A percentile compares a stretch with the other conserved stretches of the same genome.
Conservation (phyloP, 2,329 filamentous ascomycete genomes). For the Penicillium palitans region DNA sequence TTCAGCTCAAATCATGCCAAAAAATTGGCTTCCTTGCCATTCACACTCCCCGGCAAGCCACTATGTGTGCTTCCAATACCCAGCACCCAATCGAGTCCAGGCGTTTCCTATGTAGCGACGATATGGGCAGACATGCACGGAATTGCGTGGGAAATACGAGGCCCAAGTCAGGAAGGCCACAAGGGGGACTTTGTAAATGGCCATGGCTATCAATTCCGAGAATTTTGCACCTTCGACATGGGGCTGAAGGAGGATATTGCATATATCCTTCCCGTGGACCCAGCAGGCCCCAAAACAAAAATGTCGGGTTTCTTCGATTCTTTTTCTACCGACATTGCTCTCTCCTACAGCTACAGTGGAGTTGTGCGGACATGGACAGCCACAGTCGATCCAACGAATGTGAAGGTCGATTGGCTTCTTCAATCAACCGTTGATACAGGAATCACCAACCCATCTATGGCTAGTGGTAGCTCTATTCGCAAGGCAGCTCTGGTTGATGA, state of each 20-base stretch:
- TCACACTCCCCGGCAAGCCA: constrained; percentile 66
- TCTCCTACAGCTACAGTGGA: constrained; percentile 77
- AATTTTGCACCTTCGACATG: constrained; percentile 72
- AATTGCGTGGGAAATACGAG: constrained; percentile 74
- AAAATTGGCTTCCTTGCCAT: constrained; percentile 60
- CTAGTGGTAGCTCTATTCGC: constrained; percentile 81
- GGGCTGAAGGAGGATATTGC: constrained; percentile 54
- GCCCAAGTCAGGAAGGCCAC: constrained; percentile 51
- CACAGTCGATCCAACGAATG: constrained; percentile 62
- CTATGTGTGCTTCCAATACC: constrained; percentile 76
- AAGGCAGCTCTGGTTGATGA: constrained; percentile 82
- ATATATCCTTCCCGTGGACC: constrained; percentile 77
- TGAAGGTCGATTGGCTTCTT: constrained; percentile 73
- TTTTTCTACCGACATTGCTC: constrained; percentile 80
- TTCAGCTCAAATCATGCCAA: constrained; percentile 61
- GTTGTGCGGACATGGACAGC: constrained; percentile 83
- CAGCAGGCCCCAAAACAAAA: constrained; percentile 70
- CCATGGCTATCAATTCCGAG: constrained; percentile 52
- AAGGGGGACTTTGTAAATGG: constrained; percentile 30
- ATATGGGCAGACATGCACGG: constrained; percentile 76
- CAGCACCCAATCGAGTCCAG: constrained; percentile 57
- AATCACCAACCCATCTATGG: constrained; percentile 69
- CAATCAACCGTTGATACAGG: constrained; percentile 81
- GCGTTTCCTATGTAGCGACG: constrained; percentile 70
- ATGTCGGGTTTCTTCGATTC: constrained; percentile 79